Conservation (phyloP, 805 yeast species). For the Candida takata region DNA sequence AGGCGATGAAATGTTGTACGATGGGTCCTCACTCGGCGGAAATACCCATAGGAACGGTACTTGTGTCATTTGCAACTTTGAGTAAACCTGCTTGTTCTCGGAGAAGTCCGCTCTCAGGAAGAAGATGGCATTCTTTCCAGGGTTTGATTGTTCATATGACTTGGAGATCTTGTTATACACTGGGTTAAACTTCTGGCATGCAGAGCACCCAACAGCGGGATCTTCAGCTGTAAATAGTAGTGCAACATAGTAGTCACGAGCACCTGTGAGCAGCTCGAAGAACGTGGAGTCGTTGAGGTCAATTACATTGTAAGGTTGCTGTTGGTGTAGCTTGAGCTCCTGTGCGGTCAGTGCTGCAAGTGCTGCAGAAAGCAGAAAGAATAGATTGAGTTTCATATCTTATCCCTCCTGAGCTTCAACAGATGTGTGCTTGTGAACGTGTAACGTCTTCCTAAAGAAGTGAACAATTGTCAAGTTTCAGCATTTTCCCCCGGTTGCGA, state of each 20-base stretch:
- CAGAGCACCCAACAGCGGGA: constrained; percentile 35
- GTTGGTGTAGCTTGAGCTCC: background rate
- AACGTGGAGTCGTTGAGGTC: constrained; percentile 31
- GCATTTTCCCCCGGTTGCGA: too few species aligned
- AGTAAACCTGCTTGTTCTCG: constrained; percentile 35
- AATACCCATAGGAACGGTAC: constrained; percentile 66
- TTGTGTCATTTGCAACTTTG: constrained; percentile 35
- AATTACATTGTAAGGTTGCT: constrained; percentile 36
- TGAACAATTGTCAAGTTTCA: too few species aligned
- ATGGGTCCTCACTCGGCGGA: constrained; percentile 37
- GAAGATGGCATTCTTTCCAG: constrained; percentile 33
- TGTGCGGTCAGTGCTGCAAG: constrained; percentile 6
- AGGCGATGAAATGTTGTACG: constrained; percentile 24
- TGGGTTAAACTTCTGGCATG: constrained; percentile 40
- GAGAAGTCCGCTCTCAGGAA: constrained; percentile 47
- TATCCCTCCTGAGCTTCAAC: too few species aligned
- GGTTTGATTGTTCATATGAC: constrained; percentile 39
- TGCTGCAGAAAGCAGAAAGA: background rate
- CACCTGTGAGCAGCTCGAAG: constrained; percentile 34
- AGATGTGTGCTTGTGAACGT: too few species aligned
- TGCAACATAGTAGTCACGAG: constrained; percentile 45
- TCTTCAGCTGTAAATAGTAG: constrained; percentile 46
- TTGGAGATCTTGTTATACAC: constrained; percentile 35
- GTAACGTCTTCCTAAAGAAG: too few species aligned
- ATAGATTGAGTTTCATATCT: background rate